Percentiles rank a stretch among this genome's conserved stretches.
phyloP scores from a whole-genome alignment of 1,139 yeast genomes.

The Pichia kudriavzevii region DNA sequence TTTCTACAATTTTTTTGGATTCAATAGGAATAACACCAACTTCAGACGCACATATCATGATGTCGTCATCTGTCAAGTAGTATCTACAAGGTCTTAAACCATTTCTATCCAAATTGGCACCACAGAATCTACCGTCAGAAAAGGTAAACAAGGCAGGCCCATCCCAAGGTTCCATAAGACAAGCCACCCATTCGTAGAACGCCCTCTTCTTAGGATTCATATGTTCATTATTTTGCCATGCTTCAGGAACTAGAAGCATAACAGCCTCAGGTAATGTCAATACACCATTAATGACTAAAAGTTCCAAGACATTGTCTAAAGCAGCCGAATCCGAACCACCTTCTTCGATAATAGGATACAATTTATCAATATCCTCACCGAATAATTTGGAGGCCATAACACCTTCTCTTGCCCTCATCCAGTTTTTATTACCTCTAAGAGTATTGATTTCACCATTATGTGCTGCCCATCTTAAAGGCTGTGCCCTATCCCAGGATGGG shows the following conservation, averaged over 20 bases:
- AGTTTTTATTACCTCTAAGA: conserved; percentile 92
- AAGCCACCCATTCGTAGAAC: conserved; percentile 98
- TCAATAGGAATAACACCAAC: conserved; percentile 93
- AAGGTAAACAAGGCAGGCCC: conserved; percentile 97
- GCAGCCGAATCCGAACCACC: conserved; percentile 99
- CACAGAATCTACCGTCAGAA: conserved; percentile 96
- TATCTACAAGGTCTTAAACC: conserved; percentile 98
- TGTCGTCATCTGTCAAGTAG: conserved; percentile 88
- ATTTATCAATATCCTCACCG: conserved; percentile 84
- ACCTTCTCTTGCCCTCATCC: conserved; percentile 99
- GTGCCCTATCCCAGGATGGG: conserved; percentile 99
- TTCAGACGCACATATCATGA: conserved; percentile 96
- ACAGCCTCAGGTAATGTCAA: conserved; percentile 93
- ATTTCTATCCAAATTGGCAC: conserved; percentile 95
- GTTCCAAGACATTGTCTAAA: conserved; percentile 88
- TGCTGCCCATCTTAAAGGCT: conserved; percentile 95
- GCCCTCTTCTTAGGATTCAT: conserved; percentile 92
- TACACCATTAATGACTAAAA: conserved; percentile 86
- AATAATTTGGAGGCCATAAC: conserved; percentile 82
- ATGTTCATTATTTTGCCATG: conserved; percentile 83
- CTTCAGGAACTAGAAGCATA: conserved; percentile 96
- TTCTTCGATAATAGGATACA: conserved; percentile 94
- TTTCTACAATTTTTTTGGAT: conserved; percentile 69
- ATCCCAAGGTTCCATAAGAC: conserved; percentile 99
- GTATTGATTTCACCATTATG: conserved; percentile 99